Percentiles rank a stretch among this genome's conserved stretches.
Evolutionary conservation across 176 grass and related monocot genomes (phyloP).

Genomic region (Carex pumila): DNA sequence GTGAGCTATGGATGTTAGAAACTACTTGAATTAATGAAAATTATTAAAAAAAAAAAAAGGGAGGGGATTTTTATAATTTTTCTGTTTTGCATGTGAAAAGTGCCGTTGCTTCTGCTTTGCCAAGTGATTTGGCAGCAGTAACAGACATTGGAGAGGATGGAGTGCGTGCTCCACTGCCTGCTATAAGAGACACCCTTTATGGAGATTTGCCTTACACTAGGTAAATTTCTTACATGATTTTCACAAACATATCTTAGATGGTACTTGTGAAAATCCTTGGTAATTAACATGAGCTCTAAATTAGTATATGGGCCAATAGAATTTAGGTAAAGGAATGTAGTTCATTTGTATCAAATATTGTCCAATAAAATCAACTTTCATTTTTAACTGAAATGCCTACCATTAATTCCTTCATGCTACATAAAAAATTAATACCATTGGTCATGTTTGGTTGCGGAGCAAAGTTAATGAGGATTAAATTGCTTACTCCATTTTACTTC

Average conservation of each 20-base stretch:
- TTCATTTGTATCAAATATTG: not conserved
- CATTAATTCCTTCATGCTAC: not conserved
- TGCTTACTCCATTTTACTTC: too few species aligned
- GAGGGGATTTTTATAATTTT: not conserved
- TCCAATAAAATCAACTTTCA: not conserved
- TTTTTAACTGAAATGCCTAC: not conserved
- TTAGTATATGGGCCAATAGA: not conserved
- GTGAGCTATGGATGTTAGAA: constrained; percentile 10
- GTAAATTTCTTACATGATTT: not conserved
- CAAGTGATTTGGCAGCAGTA: constrained; percentile 38
- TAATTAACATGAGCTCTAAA: too few species aligned
- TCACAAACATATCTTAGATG: not conserved
- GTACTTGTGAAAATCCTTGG: not conserved
- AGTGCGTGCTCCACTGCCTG: constrained; percentile 69
- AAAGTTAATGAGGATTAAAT: too few species aligned
- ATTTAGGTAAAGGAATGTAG: not conserved
- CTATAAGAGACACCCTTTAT: constrained; percentile 84
- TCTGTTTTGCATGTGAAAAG: not conserved
- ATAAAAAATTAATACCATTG: not conserved
- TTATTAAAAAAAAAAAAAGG: not conserved
- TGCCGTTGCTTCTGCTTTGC: not conserved
- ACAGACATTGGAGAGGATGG: constrained; percentile 52
- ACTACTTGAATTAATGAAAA: constrained; percentile 22
- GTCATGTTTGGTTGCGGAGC: too few species aligned
- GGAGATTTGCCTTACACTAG: constrained; percentile 38